Percentiles rank a stretch among this genome's conserved stretches.
phyloP scores from a whole-genome alignment of 306 rosid species.

The Trifolium repens region DNA sequence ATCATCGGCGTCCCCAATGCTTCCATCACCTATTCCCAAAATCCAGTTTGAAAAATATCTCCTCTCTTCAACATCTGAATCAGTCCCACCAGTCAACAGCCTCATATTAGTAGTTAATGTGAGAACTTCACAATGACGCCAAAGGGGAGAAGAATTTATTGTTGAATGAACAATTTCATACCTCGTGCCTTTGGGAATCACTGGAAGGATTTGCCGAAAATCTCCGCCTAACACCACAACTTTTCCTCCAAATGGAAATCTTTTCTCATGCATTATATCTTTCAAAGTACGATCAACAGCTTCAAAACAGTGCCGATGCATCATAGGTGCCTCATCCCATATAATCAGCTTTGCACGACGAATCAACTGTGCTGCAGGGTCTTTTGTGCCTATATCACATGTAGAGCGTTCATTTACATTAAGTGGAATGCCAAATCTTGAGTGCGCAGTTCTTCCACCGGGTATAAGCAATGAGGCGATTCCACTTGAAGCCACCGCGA shows the following conservation, averaged over 20 bases:
- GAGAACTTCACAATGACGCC: neutral
- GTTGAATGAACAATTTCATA: neutral
- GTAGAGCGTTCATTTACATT: too few relatives aligned
- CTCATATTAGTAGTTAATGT: neutral
- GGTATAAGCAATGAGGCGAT: neutral
- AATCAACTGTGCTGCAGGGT: too few relatives aligned
- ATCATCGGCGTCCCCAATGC: neutral
- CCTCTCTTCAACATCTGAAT: neutral
- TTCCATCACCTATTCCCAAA: neutral
- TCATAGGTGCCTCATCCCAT: neutral
- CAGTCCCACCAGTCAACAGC: fast-evolving
- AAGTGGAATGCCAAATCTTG: neutral
- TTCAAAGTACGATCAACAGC: neutral
- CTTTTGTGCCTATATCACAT: neutral
- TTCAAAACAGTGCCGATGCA: neutral
- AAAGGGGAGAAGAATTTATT: neutral
- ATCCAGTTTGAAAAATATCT: neutral
- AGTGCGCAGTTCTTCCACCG: neutral
- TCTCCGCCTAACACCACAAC: too few relatives aligned
- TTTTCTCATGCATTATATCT: neutral
- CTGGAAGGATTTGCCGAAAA: neutral
- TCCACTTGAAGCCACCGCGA: neutral
- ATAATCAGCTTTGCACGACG: too few relatives aligned
- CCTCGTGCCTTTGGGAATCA: neutral
- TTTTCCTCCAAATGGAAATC: too few relatives aligned